Evolutionary conservation across 2,329 filamentous ascomycete species (phyloP).

Genomic region (Aspergillus sp.): DNA sequence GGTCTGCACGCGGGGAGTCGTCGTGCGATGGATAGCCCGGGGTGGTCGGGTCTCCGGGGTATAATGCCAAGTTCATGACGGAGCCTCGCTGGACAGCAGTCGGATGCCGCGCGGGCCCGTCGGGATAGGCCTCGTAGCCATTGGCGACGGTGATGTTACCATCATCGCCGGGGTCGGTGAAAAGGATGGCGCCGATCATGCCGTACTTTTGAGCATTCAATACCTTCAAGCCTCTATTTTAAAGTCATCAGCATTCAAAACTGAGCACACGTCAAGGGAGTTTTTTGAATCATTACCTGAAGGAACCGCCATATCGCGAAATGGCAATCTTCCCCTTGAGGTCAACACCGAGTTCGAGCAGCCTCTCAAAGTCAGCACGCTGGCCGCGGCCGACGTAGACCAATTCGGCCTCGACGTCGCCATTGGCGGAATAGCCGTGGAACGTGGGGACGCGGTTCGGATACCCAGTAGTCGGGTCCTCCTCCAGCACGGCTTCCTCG

Average conservation of each 20-base stretch:
- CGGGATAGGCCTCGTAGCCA: not conserved
- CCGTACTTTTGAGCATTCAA: not conserved
- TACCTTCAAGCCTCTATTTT: not conserved
- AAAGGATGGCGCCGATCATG: not conserved
- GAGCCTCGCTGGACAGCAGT: not conserved
- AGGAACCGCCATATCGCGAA: not conserved
- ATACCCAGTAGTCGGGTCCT: not conserved
- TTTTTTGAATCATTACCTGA: not conserved
- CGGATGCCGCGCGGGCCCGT: not conserved
- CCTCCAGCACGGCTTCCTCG: not conserved
- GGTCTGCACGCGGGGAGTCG: not conserved
- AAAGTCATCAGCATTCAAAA: too few species aligned
- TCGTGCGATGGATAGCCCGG: not conserved
- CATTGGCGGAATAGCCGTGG: not conserved
- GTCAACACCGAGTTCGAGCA: not conserved
- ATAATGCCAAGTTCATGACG: too few species aligned
- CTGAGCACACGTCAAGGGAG: too few species aligned
- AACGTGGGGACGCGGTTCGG: not conserved
- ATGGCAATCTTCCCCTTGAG: not conserved
- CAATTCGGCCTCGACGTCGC: not conserved
- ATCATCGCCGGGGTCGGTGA: not conserved
- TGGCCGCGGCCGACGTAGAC: not conserved
- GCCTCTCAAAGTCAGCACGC: not conserved
- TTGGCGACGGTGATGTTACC: not conserved
- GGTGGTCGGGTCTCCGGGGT: too few species aligned